Evolutionary conservation across 768 basidiomycete genomes (phyloP), one percentile per base, ranked within the genome.

Genomic region (Tricholoma flavovirens): DNA sequence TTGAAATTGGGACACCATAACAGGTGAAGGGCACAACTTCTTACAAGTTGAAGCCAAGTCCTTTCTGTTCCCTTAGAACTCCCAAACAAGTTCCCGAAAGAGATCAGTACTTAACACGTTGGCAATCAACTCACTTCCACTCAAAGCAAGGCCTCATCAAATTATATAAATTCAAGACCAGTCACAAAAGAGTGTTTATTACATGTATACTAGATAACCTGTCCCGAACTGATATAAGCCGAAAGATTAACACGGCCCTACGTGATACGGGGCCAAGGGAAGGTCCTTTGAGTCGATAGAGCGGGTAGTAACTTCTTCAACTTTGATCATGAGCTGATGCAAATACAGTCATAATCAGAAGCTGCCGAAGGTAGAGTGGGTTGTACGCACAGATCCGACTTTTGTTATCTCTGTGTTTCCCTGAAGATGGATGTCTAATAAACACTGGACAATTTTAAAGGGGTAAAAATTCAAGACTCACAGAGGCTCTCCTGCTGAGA

Each of bases 321-420:
- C 57, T 14, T 55, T 60, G 45, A 60, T 60, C 29, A 53, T 56
- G 22, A 60, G 53, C 60, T 60, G 26, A 7, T 21, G 6, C 12
- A 9, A 30, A 26, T 26, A 26, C 24, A 22, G 17, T 19, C 9
- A 17, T 9, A 14, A 9, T 46, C 5, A 48, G 26, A 49, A 11
- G 11, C 2, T 1, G 6, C 9, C 19, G 10, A 29, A 24, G 1
- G 15, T 9, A 43, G 17, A 10, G 4, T 29, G 4, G 5, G 6
- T 17, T 33, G 1, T 15, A 19, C 52, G 24, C 9, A 53, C 52
- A 3, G 36, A 43, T 43, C 40, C 40, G 15, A 49, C 29, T 29
- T 40, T 43, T 0, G 22, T 12, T 42, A 53, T 5, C 9, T 53
- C 51, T 24, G 36, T 42, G 38, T 14, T 12, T 21, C 21, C 26